Evolutionary conservation across 768 basidiomycete species (phyloP), one percentile per base, ranked within the genome.

Genomic region (Lentinula sp.): DNA sequence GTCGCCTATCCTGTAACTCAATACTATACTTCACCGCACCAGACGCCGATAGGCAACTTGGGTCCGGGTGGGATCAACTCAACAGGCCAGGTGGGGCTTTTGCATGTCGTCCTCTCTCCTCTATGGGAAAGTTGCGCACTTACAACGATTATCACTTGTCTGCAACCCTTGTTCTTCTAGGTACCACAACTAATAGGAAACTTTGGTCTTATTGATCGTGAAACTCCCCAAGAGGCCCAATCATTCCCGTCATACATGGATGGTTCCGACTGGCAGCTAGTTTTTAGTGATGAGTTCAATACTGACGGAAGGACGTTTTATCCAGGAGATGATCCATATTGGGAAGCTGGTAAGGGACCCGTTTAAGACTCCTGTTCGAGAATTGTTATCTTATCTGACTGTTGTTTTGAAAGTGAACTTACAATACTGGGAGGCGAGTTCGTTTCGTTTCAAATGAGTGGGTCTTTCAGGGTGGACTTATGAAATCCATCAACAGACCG

Each of bases 201-300:
- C 63, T 77, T 73, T 59, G 78, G 76, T n/a, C 69, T 86, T 9
- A 85, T 89, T 65, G 87, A 88, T 68, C 64, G 72, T 21, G 80
- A 86, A 31, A 89, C 87, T 3, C 87, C 84, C 1, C 45, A 72
- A 65, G 66, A 74, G 16, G 71, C 76, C 18, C 59, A 64, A 70
- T 77, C 69, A 51, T 76, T 73, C 56, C 64, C 68, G 46, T 70
- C 74, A 0, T 85, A 78, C 67, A 73, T 71, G 15, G 62, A 60
- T 64, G 45, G 73, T 67, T 4, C 48, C 61, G 57, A 60, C 42
- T 67, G 68, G 49, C 61, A 77, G 62, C 75, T 85, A 62, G 82
- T 87, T 21, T 90, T 88, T 67, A 82, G 79, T 1, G 88, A 89
- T 69, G 88, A 89, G 73, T 90, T 90, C 68, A 78, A 87, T 57